Percentiles rank a stretch among this genome's conserved stretches.
Conservation (phyloP, 139 green algal genomes). For the Tetradesmus obliquus region DNA sequence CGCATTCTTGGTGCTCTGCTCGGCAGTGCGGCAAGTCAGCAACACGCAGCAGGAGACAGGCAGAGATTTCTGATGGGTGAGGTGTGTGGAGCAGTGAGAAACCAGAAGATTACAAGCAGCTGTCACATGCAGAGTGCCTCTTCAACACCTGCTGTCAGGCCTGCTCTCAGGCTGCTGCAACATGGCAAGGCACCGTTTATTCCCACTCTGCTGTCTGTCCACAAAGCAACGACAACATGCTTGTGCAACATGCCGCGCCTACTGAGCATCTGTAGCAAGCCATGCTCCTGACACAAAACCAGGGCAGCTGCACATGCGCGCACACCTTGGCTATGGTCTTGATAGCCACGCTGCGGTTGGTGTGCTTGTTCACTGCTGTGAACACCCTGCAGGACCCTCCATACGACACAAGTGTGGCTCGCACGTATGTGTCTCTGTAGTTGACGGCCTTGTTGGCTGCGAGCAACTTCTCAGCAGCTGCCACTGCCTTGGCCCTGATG, state of each 20-base stretch:
- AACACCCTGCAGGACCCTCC: slow-evolving; percentile 48
- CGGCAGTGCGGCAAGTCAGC: neutral
- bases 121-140: neutral
- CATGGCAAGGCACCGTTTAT: too few relatives aligned
- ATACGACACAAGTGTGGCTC: slow-evolving; percentile 48
- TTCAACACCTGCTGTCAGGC: too few relatives aligned
- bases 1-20: slow-evolving; percentile 49
- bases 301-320: neutral
- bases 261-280: too few relatives aligned
- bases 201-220: too few relatives aligned
- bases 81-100: too few relatives aligned
- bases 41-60: neutral
- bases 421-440: slow-evolving; percentile 42
- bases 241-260: too few relatives aligned
- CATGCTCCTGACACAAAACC: too few relatives aligned
- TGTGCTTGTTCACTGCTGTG: slow-evolving; percentile 36
- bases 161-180: too few relatives aligned
- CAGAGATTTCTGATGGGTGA: too few relatives aligned
- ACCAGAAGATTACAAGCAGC: neutral
- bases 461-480: slow-evolving; percentile 33
- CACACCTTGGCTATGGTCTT: slow-evolving; percentile 67
- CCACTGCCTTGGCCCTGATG: neutral
- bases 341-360: slow-evolving; percentile 51
- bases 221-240: too few relatives aligned
- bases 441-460: slow-evolving; percentile 23